Base-by-base conservation (phyloP, 805 yeast genomes). In the Candida sonorensis region DNA sequence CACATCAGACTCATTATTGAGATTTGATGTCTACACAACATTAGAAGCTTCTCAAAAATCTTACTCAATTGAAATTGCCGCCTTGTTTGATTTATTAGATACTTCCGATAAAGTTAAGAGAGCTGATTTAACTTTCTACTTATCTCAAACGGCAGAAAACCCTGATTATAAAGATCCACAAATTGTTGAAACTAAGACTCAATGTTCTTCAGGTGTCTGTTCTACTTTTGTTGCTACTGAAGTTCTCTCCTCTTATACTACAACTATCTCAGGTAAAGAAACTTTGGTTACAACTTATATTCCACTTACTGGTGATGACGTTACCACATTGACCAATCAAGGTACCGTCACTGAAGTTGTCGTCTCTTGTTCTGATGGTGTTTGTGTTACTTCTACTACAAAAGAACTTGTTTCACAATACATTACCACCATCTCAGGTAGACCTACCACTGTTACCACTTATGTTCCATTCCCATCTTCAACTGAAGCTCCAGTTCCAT, bases 371-470 rank as follows among this genome's bases (percentile, higher is more conserved):
- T 22, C 23, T 2, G 14, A 10, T 11, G 41, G 40, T 2, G 25
- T 31, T 8, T 44, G 48, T 23, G 28, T 43, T n/a, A 35, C 42
- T 1, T 26, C 29, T 26, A 40, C 48, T 4, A 37, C 51, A 5
- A 17, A 31, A 21, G 44, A 44, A 24, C 32, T 44, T 17, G 41
- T 42, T 17, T 46, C 51, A 17, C 41, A 46, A 5, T 50, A 50
- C 39, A 40, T 45, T 14, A 40, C 45, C 5, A 36, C 40, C 7
- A 29, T 45, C 27, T 36, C 43, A 3, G 50, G 45, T 16, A 25
- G 13, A n/a, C 38, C 34, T 5, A 43, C 51, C 7, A 48, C 39
- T n/a, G 31, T 46, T 15, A 50, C 55, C 2, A 37, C 45, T 17
- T 43, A 36, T 28, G 20, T 18, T 9, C 21, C 7, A 16, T 27